Base-by-base conservation (phyloP, 2,329 filamentous ascomycete genomes). In the Apiospora malaysiana region DNA sequence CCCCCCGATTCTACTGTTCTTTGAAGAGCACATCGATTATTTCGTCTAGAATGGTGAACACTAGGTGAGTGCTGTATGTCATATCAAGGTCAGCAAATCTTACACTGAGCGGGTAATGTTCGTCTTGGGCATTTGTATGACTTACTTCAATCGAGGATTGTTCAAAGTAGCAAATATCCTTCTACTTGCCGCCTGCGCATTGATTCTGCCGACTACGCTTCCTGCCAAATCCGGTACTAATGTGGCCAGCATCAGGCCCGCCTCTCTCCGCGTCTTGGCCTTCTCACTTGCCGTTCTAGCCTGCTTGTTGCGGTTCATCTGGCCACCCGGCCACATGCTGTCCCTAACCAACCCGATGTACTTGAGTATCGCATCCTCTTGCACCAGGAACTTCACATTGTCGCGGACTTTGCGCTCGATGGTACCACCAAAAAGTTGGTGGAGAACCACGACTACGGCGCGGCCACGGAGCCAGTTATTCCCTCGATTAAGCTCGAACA, bases 401-500 rank as follows among this genome's bases (percentile, higher is more conserved):
- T 99, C 96, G 25, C 96, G 91, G 42, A 98, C 93, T 81, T 97
- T 98, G 72, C 95, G 91, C 83, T 99, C 96, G 73, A 99, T 97
- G 0, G 96, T 98, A 27, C 96, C 95, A 18, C 96, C 96, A 0
- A 99, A 90, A 7, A 99, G 88, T 81, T 99, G 96, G 79, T 99
- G 96, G 25, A 99, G 87, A 2, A 99, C 95, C 12, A 99, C 94
- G 5, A 99, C 95, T 1, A 98, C 96, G 0, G 96, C 96, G 27
- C 96, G 91, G 0, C 96, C 97, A 51, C 97, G 93, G 4, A 99
- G 89, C 97, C 96, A 99, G 81, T 97, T 98, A 82, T 97, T 98
- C 51, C 95, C 95, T 72, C 92, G 91, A 80, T 98, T 97, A 49
- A 99, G 88, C 78, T 97, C 95, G 78, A 99, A 99, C 0, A 94